These are phyloP conservation scores for Penicillium cataractarum DNA, from an alignment of 495 filamentous ascomycete species.

Conservation along the genomic window DNA sequence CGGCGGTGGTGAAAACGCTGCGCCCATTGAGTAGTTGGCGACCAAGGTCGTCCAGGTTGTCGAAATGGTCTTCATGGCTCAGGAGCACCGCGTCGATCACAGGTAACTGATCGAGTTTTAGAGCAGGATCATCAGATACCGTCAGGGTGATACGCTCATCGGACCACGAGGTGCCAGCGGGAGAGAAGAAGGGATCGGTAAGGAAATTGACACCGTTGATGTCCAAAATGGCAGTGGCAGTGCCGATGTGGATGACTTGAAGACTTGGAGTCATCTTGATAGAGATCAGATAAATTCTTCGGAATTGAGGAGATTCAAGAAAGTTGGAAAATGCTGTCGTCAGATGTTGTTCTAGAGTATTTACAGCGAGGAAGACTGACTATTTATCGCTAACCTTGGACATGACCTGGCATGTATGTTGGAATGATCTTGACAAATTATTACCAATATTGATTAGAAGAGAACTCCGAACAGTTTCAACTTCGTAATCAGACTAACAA, in stretches of 20 bases:
- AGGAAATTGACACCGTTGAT: slow-evolving; percentile 52
- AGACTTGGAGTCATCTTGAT: not conserved
- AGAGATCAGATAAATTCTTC: not conserved
- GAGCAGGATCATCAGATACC: slow-evolving; percentile 35
- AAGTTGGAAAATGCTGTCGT: not conserved
- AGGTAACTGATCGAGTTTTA: slow-evolving; percentile 41
- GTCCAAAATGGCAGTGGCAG: slow-evolving; percentile 54
- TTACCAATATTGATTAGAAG: not conserved
- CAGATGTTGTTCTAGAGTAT: not conserved
- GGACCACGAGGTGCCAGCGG: slow-evolving; percentile 42
- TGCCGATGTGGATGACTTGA: slow-evolving; percentile 50
- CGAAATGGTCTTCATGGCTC: slow-evolving; percentile 59
- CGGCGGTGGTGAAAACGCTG: slow-evolving; percentile 52
- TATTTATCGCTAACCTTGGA: not conserved
- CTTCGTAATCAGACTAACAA: not conserved
- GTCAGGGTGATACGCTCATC: slow-evolving; percentile 20
- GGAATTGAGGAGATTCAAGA: not conserved
- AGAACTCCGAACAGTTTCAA: not conserved
- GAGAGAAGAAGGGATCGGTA: slow-evolving; percentile 59
- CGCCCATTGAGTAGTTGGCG: slow-evolving; percentile 52
- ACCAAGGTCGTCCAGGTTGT: slow-evolving; percentile 53
- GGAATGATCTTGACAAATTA: not conserved
- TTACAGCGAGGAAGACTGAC: not conserved
- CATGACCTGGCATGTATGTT: not conserved
- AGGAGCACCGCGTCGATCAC: slow-evolving; percentile 56